Conservation (phyloP, 306 rosid species). For the Alnus glutinosa region DNA sequence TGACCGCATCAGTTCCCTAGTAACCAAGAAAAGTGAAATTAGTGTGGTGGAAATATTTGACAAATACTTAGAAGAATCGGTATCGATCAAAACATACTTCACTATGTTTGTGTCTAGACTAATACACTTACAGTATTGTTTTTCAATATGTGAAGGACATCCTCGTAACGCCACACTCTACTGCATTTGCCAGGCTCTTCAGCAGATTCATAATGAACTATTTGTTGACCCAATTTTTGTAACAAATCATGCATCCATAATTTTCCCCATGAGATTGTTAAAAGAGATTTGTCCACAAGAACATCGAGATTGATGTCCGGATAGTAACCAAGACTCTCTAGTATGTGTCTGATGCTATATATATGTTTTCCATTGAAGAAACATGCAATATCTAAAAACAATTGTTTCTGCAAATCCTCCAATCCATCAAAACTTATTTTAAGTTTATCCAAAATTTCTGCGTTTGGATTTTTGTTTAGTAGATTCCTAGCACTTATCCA, state of each 20-base stretch:
- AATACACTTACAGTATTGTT: slow-evolving; percentile 1
- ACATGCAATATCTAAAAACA: slow-evolving; percentile 28
- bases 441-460: neutral
- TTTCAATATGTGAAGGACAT: slow-evolving; percentile 10
- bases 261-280: neutral
- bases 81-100: too few species aligned
- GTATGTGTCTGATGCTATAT: slow-evolving; percentile 10
- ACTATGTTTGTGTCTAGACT: too few species aligned
- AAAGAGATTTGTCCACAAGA: slow-evolving; percentile 20
- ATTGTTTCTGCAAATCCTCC: slow-evolving; percentile 9
- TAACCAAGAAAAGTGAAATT: neutral
- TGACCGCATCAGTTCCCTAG: slow-evolving; percentile 28
- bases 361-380: slow-evolving; percentile 27
- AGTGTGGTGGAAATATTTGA: too few species aligned
- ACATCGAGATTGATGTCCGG: slow-evolving; percentile 7
- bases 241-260: slow-evolving; percentile 27
- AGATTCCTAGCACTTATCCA: slow-evolving; percentile 21
- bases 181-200: neutral
- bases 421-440: slow-evolving; percentile 34
- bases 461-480: neutral
- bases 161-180: slow-evolving; percentile 15
- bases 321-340: slow-evolving; percentile 12
- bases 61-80: too few species aligned
- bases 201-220: slow-evolving; percentile 16
- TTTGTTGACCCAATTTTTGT: slow-evolving; percentile 21